These are phyloP conservation scores for Aspergillus tanneri DNA, from an alignment of 2,329 filamentous ascomycete species.

Conservation along the genomic window DNA sequence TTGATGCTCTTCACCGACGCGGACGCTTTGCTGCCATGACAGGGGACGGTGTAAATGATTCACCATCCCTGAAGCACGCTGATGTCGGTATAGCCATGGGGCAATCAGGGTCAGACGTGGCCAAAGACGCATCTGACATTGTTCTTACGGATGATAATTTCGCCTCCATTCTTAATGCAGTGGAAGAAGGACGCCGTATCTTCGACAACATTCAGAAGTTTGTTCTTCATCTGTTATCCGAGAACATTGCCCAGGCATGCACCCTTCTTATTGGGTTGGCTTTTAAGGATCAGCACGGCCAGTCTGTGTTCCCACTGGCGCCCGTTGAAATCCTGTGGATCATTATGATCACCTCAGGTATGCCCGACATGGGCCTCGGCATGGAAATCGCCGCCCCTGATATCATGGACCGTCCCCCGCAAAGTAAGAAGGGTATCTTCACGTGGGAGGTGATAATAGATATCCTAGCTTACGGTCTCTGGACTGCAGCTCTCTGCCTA, in stretches of 20 bases:
- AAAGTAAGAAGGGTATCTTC: slow-evolving; percentile 67
- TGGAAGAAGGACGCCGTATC: slow-evolving; percentile 77
- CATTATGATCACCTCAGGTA: slow-evolving; percentile 82
- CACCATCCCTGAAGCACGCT: slow-evolving; percentile 72
- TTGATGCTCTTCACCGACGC: slow-evolving; percentile 56
- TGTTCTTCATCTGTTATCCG: slow-evolving; percentile 69
- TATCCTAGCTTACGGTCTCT: slow-evolving; percentile 72
- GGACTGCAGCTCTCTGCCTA: slow-evolving; percentile 68
- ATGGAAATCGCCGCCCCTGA: slow-evolving; percentile 70
- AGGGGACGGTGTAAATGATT: slow-evolving; percentile 82
- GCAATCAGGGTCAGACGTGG: slow-evolving; percentile 72
- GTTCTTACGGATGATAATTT: slow-evolving; percentile 77
- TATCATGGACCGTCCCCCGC: slow-evolving; percentile 74
- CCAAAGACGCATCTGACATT: slow-evolving; percentile 64
- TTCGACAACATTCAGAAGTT: slow-evolving; percentile 87
- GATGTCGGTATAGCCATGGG: slow-evolving; percentile 87
- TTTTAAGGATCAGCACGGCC: slow-evolving; percentile 66
- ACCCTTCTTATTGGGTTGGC: slow-evolving; percentile 74
- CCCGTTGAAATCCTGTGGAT: slow-evolving; percentile 89
- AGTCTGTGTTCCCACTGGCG: slow-evolving; percentile 78
- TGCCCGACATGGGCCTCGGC: slow-evolving; percentile 81
- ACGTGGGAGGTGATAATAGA: slow-evolving; percentile 71
- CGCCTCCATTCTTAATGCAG: slow-evolving; percentile 75
- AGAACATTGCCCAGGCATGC: slow-evolving; percentile 79
- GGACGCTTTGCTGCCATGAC: slow-evolving; percentile 77